These are phyloP conservation scores for Populus hybrid DNA, from an alignment of 441 rosid species.

Conservation along the genomic window DNA sequence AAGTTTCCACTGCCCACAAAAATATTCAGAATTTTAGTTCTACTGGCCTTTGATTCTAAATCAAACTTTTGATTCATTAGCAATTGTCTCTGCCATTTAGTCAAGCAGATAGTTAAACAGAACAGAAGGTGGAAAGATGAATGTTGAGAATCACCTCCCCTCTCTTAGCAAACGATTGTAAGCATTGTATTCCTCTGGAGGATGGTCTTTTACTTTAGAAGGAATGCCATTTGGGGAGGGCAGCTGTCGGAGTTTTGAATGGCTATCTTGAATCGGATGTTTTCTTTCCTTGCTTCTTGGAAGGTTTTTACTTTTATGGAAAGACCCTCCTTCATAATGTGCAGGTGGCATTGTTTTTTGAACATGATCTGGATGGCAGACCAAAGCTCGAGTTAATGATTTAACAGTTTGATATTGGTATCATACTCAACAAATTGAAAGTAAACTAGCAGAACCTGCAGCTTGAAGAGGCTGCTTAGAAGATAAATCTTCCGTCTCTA, in stretches of 20 bases:
- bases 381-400: constrained; percentile 8
- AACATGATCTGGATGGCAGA: constrained; percentile 36
- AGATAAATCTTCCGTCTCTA: constrained; percentile 32
- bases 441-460: constrained; percentile 17
- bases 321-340: constrained; percentile 32
- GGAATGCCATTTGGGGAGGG: constrained; percentile 31
- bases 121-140: constrained; percentile 14
- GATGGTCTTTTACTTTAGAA: constrained; percentile 33
- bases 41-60: background rate
- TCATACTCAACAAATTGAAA: constrained; percentile 7
- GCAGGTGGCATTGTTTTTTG: constrained; percentile 31
- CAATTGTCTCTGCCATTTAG: background rate
- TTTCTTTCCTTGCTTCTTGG: constrained; percentile 32
- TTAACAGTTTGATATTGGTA: background rate
- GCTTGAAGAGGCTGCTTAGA: constrained; percentile 28
- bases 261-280: constrained; percentile 31
- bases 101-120: constrained; percentile 16
- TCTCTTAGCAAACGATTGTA: constrained; percentile 59
- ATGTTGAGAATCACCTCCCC: constrained; percentile 56
- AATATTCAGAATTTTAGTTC: constrained; percentile 1
- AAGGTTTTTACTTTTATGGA: constrained; percentile 32
- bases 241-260: constrained; percentile 31
- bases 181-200: constrained; percentile 30
- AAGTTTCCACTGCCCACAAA: background rate
- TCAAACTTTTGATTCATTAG: background rate